Percentiles rank a stretch among this genome's conserved stretches.
These are phyloP conservation scores for Phellopilus nigrolimitatus DNA, from an alignment of 1,284 basidiomycete genomes.

Conservation along the genomic window DNA sequence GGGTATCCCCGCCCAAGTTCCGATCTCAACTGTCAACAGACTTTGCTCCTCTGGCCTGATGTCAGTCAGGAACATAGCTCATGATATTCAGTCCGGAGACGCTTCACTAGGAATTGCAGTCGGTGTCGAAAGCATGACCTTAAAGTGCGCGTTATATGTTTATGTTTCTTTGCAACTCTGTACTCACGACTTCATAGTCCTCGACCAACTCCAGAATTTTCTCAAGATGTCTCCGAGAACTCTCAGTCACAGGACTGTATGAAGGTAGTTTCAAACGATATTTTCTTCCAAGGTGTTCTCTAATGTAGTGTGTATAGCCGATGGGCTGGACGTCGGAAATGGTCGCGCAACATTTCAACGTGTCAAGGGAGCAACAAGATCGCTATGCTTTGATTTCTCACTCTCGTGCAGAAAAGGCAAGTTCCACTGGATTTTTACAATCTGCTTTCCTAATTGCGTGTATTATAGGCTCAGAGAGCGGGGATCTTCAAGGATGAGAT, in stretches of 20 bases:
- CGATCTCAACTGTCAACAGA: slow-evolving; percentile 77
- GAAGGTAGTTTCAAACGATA: slow-evolving; percentile 44
- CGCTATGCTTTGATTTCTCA: slow-evolving; percentile 80
- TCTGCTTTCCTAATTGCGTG: no score
- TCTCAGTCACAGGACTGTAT: slow-evolving; percentile 68
- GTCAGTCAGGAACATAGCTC: slow-evolving; percentile 77
- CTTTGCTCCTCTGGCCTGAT: slow-evolving; percentile 84
- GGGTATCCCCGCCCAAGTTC: slow-evolving; percentile 73
- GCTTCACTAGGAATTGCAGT: slow-evolving; percentile 74
- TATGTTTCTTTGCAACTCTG: slow-evolving; percentile 7
- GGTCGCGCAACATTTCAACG: slow-evolving; percentile 67
- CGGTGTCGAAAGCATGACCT: slow-evolving; percentile 82
- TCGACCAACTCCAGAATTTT: slow-evolving; percentile 71
- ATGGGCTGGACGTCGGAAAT: slow-evolving; percentile 91
- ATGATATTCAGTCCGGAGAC: slow-evolving; percentile 68
- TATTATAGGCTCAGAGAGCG: slow-evolving; percentile 50
- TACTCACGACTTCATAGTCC: slow-evolving; percentile 41
- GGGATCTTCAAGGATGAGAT: slow-evolving; percentile 80
- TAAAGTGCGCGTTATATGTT: slow-evolving; percentile 48
- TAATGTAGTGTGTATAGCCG: slow-evolving; percentile 38
- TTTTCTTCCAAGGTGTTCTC: neutral
- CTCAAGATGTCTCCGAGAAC: slow-evolving; percentile 48
- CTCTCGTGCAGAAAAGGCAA: slow-evolving; percentile 64
- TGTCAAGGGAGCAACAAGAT: slow-evolving; percentile 77
- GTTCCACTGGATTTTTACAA: slow-evolving; percentile 5